phyloP scores from a whole-genome alignment of 2,329 filamentous ascomycete genomes.

The Peltaster fructicola region DNA sequence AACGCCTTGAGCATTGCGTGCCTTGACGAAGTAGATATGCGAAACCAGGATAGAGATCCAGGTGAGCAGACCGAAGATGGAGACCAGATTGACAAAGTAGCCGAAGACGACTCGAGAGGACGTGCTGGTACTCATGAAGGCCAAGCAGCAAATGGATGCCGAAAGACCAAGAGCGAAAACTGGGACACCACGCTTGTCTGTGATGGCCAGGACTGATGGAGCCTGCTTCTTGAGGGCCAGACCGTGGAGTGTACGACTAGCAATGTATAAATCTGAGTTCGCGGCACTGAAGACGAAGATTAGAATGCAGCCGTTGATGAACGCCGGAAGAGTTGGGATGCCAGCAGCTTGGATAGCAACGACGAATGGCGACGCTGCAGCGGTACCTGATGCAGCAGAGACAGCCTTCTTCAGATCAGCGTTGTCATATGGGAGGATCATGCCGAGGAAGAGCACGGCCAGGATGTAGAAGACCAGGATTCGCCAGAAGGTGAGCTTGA shows the following conservation, averaged over 20 bases:
- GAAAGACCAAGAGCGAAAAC: conserved; percentile 46
- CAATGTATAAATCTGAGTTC: conserved; percentile 63
- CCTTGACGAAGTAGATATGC: conserved; percentile 31
- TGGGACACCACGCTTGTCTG: conserved; percentile 54
- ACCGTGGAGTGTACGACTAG: conserved; percentile 49
- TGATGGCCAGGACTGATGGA: conserved; percentile 52
- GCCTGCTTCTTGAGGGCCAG: conserved; percentile 56
- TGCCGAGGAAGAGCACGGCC: conserved; percentile 56
- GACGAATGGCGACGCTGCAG: conserved; percentile 53
- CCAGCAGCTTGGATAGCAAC: conserved; percentile 49
- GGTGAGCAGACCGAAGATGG: conserved; percentile 24
- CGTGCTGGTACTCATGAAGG: conserved; percentile 27
- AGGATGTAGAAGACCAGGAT: conserved; percentile 67
- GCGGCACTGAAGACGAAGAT: conserved; percentile 61
- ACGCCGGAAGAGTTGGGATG: conserved; percentile 44
- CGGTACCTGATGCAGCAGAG: conserved; percentile 22
- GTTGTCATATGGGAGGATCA: conserved; percentile 58
- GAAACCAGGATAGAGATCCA: conserved; percentile 33
- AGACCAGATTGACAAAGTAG: conserved; percentile 30
- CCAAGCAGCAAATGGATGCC: conserved; percentile 42
- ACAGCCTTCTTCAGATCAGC: conserved; percentile 40
- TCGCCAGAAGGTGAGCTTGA: conserved; percentile 66
- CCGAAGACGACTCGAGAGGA: conserved; percentile 26
- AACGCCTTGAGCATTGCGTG: conserved; percentile 28
- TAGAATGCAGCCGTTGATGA: conserved; percentile 58